A percentile compares a stretch with the other conserved stretches of the same genome.
Evolutionary conservation across 2,329 filamentous ascomycete genomes (phyloP).

Genomic region (Scorias spongiosa): DNA sequence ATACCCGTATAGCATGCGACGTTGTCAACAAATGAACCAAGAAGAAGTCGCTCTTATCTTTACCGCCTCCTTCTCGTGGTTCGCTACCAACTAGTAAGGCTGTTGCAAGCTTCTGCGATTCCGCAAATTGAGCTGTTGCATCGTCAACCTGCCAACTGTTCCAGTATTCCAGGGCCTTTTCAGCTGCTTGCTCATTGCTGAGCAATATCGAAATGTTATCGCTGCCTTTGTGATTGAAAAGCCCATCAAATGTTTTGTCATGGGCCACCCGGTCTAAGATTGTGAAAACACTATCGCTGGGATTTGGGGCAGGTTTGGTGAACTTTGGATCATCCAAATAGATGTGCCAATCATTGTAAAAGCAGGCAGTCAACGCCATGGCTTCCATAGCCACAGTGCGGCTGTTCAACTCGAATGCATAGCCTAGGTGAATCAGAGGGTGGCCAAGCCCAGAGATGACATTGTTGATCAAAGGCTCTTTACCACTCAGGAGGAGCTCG

Average conservation of each 20-base stretch:
- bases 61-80: constrained; percentile 32
- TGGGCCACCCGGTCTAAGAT: constrained; percentile 53
- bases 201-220: constrained; percentile 56
- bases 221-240: constrained; percentile 44
- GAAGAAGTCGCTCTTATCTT: constrained; percentile 62
- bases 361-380: constrained; percentile 50
- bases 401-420: constrained; percentile 76
- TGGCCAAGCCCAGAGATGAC: constrained; percentile 70
- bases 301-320: constrained; percentile 46
- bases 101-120: constrained; percentile 45
- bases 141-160: constrained; percentile 66
- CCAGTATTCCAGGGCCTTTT: constrained; percentile 71
- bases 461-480: constrained; percentile 66
- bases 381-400: constrained; percentile 82
- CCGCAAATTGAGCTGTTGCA: constrained; percentile 57
- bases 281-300: constrained; percentile 47
- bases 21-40: constrained; percentile 68
- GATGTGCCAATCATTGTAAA: constrained; percentile 41
- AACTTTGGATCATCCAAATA: constrained; percentile 59
- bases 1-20: constrained; percentile 73
- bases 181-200: constrained; percentile 53
- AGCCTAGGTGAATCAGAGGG: constrained; percentile 87
- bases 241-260: constrained; percentile 54
- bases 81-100: constrained; percentile 42
- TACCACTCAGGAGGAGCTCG: constrained; percentile 59